Base-by-base conservation (phyloP, 2,329 filamentous ascomycete genomes). In the Rosellinia necatrix region DNA sequence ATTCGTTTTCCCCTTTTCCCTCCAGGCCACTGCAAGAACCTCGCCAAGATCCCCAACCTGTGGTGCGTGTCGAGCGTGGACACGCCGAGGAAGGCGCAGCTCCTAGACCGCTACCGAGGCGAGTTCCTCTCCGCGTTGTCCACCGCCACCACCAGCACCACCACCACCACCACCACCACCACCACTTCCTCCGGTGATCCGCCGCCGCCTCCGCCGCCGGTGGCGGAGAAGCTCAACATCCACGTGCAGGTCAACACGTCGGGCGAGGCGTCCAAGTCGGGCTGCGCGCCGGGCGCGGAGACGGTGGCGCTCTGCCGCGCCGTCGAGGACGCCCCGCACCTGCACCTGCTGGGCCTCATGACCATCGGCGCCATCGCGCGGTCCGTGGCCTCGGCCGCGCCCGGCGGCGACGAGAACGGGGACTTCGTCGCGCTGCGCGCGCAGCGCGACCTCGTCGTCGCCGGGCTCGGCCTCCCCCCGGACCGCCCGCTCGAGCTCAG, bases 211-310 rank as follows among this genome's bases (percentile, higher is more conserved):
- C 40, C 22, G 3, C 22, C 25, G 10, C 17, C 49, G 3, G 71
- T 2, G 66, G 73, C 46, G 75, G 40, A 50, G 21, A 62, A 76
- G 56, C 76, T 97, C 64, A 78, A 86, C 53, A 80, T 99, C 25
- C 92, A 94, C 76, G 87, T 99, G 15, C 94, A 99, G 75, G 87
- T 99, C 65, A 99, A 99, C 75, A 99, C 94, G 0, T 96, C 90
- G 0, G 91, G 91, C 51, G 94, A 97, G 72, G 85, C 84, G 44
- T 81, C 81, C 64, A 99, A 99, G 76, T 91, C 89, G 3, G 94
- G 94, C 17, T 87, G 91, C 41, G 77, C 84, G 5, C 93, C 92
- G 0, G 81, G 80, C 1, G 75, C 81, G 12, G 77, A 89, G 52
- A 78, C 84, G 43, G 71, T 84, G 1, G 78, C 75, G 0, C 76